These are phyloP conservation scores for Leccinellum albellum DNA, from an alignment of 768 basidiomycete genomes.

Conservation along the genomic window DNA sequence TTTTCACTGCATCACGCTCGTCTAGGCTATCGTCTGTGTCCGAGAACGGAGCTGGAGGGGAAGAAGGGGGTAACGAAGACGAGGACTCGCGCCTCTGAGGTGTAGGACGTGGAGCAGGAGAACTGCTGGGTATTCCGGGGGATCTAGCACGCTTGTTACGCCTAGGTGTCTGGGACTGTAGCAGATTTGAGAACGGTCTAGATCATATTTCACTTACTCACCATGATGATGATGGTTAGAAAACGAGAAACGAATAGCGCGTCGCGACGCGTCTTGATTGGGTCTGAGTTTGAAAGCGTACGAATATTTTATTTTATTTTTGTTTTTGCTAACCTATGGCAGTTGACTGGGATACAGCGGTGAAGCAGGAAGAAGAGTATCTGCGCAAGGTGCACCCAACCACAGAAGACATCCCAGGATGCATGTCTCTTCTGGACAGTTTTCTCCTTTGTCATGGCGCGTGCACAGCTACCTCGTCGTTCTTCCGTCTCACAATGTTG, in stretches of 20 bases:
- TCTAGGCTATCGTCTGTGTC: constrained; percentile 82
- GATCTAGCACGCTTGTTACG: constrained; percentile 63
- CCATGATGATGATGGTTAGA: constrained; percentile 35
- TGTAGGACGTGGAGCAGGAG: constrained; percentile 42
- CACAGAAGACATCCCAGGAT: constrained; percentile 75
- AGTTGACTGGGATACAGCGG: constrained; percentile 49
- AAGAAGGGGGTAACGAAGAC: constrained; percentile 83
- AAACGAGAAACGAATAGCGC: constrained; percentile 31
- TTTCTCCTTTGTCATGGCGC: constrained; percentile 70
- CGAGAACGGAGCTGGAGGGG: constrained; percentile 77
- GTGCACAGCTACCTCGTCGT: constrained; percentile 8
- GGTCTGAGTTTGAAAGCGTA: constrained; percentile 45
- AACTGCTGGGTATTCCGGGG: constrained; percentile 44
- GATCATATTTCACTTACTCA: constrained; percentile 17
- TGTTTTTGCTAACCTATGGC: constrained; percentile 23
- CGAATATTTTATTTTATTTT: too few relatives aligned
- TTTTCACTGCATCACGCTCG: constrained; percentile 62
- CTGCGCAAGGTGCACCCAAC: constrained; percentile 68
- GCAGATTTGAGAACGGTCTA: not conserved
- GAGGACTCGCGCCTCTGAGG: constrained; percentile 54
- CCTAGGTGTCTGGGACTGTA: constrained; percentile 43
- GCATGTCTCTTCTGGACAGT: constrained; percentile 70
- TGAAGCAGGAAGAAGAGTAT: constrained; percentile 67
- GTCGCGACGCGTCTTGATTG: constrained; percentile 41
- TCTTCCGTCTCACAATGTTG: constrained; percentile 12